These are phyloP conservation scores for Penicillium robsamsonii DNA, from an alignment of 495 filamentous ascomycete species.

Conservation along the genomic window DNA sequence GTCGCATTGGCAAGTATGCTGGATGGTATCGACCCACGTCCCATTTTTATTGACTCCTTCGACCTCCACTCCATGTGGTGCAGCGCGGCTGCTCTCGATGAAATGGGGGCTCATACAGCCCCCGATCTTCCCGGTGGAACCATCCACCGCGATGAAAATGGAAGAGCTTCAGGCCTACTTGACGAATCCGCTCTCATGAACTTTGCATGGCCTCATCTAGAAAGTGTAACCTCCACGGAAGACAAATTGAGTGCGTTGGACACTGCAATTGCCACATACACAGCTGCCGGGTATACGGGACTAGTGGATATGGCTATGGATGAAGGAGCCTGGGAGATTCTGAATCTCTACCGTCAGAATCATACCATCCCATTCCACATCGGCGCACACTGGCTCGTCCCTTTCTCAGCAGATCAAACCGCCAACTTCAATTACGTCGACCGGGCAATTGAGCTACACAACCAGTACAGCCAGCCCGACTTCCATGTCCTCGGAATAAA, in stretches of 20 bases:
- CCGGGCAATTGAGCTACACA: constrained; percentile 54
- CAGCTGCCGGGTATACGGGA: constrained; percentile 58
- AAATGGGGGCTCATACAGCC: constrained; percentile 48
- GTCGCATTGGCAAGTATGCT: constrained; percentile 52
- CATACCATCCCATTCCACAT: constrained; percentile 53
- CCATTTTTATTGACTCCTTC: constrained; percentile 60
- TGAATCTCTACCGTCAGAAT: constrained; percentile 46
- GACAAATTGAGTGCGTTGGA: constrained; percentile 53
- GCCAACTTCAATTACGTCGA: constrained; percentile 44
- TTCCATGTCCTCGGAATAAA: constrained; percentile 65
- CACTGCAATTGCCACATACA: constrained; percentile 51
- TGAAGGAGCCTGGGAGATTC: constrained; percentile 55
- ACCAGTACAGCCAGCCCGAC: constrained; percentile 49
- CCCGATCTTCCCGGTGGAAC: constrained; percentile 54
- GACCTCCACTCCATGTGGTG: constrained; percentile 65
- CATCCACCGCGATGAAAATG: constrained; percentile 53
- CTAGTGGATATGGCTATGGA: constrained; percentile 73
- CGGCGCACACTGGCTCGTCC: constrained; percentile 62
- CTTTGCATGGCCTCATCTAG: constrained; percentile 59
- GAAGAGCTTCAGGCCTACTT: constrained; percentile 54
- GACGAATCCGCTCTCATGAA: constrained; percentile 56
- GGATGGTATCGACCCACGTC: constrained; percentile 51
- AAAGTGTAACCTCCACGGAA: constrained; percentile 47
- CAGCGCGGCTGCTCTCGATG: constrained; percentile 53
- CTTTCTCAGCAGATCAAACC: constrained; percentile 22